Conservation (phyloP, 2,329 filamentous ascomycete genomes). For the Fusarium vanettenii region DNA sequence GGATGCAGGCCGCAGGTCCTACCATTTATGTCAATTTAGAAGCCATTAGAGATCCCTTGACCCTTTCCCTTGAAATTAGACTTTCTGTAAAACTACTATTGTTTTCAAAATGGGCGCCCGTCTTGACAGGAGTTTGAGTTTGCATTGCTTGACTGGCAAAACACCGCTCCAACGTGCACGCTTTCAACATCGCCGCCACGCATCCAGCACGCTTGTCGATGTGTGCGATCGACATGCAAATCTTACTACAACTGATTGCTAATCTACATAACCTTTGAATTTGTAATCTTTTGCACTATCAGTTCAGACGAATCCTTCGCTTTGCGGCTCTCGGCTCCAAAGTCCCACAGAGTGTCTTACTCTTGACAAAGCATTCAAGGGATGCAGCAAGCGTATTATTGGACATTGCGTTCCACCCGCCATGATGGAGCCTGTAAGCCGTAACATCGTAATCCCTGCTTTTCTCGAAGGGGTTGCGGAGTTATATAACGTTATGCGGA, state of each 20-base stretch:
- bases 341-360: not conserved
- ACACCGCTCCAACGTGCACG: rapidly evolving
- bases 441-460: not conserved
- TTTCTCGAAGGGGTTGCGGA: not conserved
- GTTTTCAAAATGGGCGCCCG: not conserved
- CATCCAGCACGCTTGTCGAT: not conserved
- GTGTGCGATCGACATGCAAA: not conserved
- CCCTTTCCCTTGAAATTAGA: not conserved
- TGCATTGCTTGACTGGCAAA: not conserved
- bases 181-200: not conserved
- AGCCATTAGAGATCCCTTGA: not conserved
- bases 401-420: too few species aligned
- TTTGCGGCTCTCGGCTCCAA: too few species aligned
- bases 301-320: not conserved
- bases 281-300: not conserved
- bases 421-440: not conserved
- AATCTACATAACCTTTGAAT: not conserved
- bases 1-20: too few species aligned
- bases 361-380: not conserved
- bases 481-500: not conserved
- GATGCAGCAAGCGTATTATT: too few species aligned
- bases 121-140: not conserved
- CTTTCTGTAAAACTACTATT: too few species aligned
- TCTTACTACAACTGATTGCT: not conserved
- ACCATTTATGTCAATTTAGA: not conserved